Conservation (phyloP, 2,329 filamentous ascomycete genomes). For the Aureobasidium zeae region DNA sequence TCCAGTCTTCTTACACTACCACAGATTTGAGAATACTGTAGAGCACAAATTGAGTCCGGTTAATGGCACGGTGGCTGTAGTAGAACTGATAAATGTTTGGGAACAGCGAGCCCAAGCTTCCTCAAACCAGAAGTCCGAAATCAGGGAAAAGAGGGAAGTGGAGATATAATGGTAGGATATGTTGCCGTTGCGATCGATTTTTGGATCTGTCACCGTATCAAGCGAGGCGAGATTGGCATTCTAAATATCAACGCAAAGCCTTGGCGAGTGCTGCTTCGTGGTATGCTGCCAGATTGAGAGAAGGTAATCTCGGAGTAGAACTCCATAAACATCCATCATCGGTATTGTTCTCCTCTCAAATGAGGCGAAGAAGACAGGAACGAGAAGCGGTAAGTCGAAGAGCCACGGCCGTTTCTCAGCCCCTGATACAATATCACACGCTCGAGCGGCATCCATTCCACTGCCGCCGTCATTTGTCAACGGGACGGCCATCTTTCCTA, state of each 20-base stretch:
- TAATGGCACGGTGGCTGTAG: too few relatives aligned
- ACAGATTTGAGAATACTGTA: too few relatives aligned
- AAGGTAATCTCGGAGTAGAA: slow-evolving; percentile 1
- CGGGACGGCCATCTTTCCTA: background rate
- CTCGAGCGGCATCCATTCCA: background rate
- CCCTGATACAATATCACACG: too few relatives aligned
- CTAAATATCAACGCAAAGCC: background rate
- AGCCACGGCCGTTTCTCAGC: background rate
- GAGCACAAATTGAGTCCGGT: too few relatives aligned
- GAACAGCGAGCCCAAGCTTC: too few relatives aligned
- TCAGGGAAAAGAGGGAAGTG: too few relatives aligned
- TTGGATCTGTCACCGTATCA: background rate
- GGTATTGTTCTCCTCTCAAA: background rate
- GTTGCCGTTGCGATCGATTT: background rate
- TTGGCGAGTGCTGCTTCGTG: background rate
- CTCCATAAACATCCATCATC: too few relatives aligned
- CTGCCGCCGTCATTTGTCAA: background rate
- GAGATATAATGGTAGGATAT: background rate
- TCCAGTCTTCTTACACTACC: too few relatives aligned
- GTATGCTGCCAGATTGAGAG: slow-evolving; percentile 1
- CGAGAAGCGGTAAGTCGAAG: too few relatives aligned
- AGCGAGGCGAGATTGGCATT: background rate
- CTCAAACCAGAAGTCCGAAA: too few relatives aligned
- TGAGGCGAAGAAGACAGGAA: background rate
- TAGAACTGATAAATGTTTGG: too few relatives aligned